These are phyloP conservation scores for Gelatoporia subvermispora DNA, from an alignment of 768 basidiomycete species.

Conservation along the genomic window DNA sequence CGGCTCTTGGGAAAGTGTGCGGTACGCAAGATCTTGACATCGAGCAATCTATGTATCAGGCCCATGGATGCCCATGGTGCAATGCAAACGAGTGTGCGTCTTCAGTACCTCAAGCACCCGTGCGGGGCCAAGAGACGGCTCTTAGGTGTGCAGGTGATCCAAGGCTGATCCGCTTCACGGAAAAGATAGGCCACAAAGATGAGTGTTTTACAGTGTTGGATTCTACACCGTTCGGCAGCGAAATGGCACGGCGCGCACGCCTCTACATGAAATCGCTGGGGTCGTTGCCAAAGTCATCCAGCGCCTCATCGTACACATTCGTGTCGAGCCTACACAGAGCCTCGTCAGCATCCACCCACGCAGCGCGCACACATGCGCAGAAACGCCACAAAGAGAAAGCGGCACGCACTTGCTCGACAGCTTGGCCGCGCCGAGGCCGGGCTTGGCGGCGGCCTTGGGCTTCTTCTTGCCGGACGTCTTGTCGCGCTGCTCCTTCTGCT, in stretches of 20 bases:
- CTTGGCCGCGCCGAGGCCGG: conserved; percentile 72
- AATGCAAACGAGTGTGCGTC: no score
- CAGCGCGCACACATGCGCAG: background rate
- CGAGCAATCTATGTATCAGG: no score
- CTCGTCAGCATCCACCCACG: conserved; percentile 10
- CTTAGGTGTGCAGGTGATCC: no score
- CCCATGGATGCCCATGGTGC: no score
- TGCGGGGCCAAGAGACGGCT: no score
- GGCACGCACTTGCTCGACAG: conserved; percentile 50
- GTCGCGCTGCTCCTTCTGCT: conserved; percentile 86
- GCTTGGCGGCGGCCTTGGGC: conserved; percentile 63
- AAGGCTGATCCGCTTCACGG: no score
- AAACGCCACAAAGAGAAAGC: background rate
- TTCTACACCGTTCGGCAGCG: no score
- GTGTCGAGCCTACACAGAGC: conserved; percentile 62
- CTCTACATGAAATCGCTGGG: conserved; percentile 87
- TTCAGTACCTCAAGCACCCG: no score
- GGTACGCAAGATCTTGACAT: no score
- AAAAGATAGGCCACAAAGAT: no score
- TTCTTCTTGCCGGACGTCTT: conserved; percentile 90
- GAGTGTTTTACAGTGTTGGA: no score
- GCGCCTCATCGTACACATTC: conserved; percentile 74
- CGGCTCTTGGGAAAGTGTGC: no score
- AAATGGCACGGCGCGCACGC: background rate
- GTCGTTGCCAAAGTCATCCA: conserved; percentile 81